Conservation (phyloP, 345 rosid species). For the Eucalyptus cladocalyx region DNA sequence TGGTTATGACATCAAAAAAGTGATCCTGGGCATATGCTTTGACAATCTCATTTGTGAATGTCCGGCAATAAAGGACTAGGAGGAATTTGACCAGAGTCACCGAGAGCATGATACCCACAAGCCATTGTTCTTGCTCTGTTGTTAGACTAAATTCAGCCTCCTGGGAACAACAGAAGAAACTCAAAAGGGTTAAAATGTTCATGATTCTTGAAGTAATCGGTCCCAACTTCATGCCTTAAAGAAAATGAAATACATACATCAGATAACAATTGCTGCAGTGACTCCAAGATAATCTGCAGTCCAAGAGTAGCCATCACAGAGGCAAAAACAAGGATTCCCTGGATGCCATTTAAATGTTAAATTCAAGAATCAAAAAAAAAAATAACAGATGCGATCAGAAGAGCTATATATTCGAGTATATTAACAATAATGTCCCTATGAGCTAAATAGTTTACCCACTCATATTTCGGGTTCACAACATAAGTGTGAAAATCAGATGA, state of each 20-base stretch:
- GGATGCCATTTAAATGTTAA: conserved; percentile 1
- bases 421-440: not conserved
- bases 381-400: not conserved
- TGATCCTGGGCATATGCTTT: conserved; percentile 99
- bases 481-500: not conserved
- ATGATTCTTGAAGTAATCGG: not conserved
- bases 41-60: conserved; percentile 80
- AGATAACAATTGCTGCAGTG: conserved; percentile 54
- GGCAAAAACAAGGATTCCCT: conserved; percentile 99
- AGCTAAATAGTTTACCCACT: not conserved
- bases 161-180: conserved; percentile 20
- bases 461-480: not conserved
- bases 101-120: conserved; percentile 91
- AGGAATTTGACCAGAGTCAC: conserved; percentile 78
- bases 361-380: not conserved
- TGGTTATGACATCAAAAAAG: conserved; percentile 92
- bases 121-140: conserved; percentile 75
- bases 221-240: not conserved
- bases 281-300: conserved; percentile 93
- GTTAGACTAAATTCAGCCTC: conserved; percentile 55
- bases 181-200: not conserved
- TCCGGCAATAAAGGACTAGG: conserved; percentile 65
- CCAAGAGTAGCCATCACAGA: conserved; percentile 99
- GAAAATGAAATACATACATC: conserved; percentile 34
- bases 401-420: not conserved